Percentiles rank a stretch among this genome's conserved stretches.
phyloP scores from a whole-genome alignment of 2,329 filamentous ascomycete genomes.

The Colletotrichum viniferum region DNA sequence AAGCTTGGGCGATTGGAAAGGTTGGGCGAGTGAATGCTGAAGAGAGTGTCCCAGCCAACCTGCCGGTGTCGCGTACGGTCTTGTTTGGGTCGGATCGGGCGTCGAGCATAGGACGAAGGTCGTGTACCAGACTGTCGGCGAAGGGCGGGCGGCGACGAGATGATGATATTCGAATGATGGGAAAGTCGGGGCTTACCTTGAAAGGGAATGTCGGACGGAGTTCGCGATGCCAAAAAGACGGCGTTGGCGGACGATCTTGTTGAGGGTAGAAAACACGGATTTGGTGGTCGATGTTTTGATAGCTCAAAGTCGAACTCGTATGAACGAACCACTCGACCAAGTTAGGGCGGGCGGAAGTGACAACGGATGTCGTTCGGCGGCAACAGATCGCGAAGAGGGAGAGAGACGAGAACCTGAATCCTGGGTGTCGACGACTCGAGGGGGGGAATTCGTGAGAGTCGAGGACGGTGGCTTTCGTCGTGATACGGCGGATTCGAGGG shows the following conservation, averaged over 20 bases:
- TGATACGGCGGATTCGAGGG: slow-evolving; percentile 19
- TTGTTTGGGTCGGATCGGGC: neutral
- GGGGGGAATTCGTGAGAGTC: slow-evolving; percentile 4
- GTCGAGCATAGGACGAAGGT: neutral
- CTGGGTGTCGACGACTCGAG: slow-evolving; percentile 15
- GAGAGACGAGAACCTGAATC: slow-evolving; percentile 16
- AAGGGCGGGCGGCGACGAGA: neutral
- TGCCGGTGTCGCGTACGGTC: neutral
- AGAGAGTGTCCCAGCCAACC: neutral
- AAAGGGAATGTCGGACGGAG: neutral
- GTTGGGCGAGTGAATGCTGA: neutral
- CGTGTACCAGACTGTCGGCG: neutral
- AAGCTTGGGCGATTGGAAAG: neutral
- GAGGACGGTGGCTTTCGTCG: slow-evolving; percentile 12
- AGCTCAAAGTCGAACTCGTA: neutral
- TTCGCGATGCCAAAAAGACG: neutral
- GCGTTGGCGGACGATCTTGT: neutral
- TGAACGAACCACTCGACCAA: neutral
- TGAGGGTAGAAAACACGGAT: neutral
- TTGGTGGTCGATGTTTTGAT: neutral
- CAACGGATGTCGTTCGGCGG: neutral
- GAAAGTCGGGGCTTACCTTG: slow-evolving; percentile 1
- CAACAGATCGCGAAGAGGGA: neutral
- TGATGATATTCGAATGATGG: neutral
- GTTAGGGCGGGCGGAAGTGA: neutral